A percentile compares a stretch with the other conserved stretches of the same genome.
Evolutionary conservation across 2,329 filamentous ascomycete genomes (phyloP).

Genomic region (Eutypa lata): DNA sequence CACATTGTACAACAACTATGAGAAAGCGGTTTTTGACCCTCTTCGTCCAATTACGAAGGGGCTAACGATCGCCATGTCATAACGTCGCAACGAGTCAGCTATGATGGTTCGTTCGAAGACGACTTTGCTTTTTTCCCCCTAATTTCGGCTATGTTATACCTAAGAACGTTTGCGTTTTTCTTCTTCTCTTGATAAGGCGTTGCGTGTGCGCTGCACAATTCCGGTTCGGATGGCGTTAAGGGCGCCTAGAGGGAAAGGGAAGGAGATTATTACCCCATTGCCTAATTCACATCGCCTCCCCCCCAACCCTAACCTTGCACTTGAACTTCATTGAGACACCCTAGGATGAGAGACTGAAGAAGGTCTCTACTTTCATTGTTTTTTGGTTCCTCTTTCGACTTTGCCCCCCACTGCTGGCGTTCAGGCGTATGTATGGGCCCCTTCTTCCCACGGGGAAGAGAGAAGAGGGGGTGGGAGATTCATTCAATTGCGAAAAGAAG

Average conservation of each 20-base stretch:
- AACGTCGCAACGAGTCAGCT: not conserved
- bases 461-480: no score
- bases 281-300: no score
- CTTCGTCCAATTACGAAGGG: not conserved
- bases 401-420: no score
- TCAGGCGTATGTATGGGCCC: no score
- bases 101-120: not conserved
- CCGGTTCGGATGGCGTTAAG: not conserved
- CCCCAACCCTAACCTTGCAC: no score
- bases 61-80: not conserved
- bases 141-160: not conserved
- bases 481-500: no score
- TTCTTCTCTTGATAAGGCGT: not conserved
- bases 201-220: not conserved
- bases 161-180: not conserved
- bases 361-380: no score
- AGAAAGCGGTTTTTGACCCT: not conserved
- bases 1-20: not conserved
- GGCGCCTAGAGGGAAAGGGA: not conserved
- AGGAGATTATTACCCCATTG: no score
- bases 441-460: no score
- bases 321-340: no score
- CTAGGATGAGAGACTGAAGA: no score
- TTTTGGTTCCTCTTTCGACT: no score
- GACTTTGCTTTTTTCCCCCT: not conserved